These are phyloP conservation scores for Leishmania arabica DNA, from an alignment of 208 protist genomes.

Conservation along the genomic window DNA sequence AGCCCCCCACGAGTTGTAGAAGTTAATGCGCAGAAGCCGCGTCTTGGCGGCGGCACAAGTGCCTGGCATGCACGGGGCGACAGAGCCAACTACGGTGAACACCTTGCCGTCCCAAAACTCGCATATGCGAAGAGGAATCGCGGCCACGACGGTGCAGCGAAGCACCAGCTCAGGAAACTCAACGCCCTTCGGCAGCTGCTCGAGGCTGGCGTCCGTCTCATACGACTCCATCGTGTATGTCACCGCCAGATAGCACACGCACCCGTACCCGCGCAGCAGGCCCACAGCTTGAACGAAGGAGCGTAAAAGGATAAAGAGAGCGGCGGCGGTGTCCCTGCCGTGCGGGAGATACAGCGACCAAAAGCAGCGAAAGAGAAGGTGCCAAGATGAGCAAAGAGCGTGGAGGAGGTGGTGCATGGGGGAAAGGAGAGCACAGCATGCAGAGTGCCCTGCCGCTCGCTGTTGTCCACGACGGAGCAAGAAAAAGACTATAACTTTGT, in stretches of 20 bases:
- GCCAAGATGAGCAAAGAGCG: neutral
- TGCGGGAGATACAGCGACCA: neutral
- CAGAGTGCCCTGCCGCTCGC: neutral
- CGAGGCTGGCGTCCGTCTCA: conserved; percentile 46
- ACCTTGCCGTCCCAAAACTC: conserved; percentile 63
- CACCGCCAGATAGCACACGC: neutral
- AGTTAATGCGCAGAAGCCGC: conserved; percentile 47
- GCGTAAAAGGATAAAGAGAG: neutral
- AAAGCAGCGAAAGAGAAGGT: neutral
- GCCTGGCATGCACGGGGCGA: conserved; percentile 12
- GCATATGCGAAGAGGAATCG: conserved; percentile 46
- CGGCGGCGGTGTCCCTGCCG: neutral
- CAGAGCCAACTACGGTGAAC: conserved; percentile 47
- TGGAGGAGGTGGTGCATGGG: neutral
- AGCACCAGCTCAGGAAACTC: conserved; percentile 35
- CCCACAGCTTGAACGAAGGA: neutral
- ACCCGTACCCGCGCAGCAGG: neutral
- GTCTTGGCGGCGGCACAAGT: conserved; percentile 9
- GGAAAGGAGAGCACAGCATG: neutral
- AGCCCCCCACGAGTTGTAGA: conserved; percentile 72
- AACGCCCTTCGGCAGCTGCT: conserved; percentile 27
- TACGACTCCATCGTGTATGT: conserved; percentile 37
- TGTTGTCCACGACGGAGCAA: neutral
- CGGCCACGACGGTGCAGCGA: conserved; percentile 44
- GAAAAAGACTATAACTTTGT: no score